phyloP scores from a whole-genome alignment of 2,329 filamentous ascomycete genomes.

The Colletotrichum chlorophyti region DNA sequence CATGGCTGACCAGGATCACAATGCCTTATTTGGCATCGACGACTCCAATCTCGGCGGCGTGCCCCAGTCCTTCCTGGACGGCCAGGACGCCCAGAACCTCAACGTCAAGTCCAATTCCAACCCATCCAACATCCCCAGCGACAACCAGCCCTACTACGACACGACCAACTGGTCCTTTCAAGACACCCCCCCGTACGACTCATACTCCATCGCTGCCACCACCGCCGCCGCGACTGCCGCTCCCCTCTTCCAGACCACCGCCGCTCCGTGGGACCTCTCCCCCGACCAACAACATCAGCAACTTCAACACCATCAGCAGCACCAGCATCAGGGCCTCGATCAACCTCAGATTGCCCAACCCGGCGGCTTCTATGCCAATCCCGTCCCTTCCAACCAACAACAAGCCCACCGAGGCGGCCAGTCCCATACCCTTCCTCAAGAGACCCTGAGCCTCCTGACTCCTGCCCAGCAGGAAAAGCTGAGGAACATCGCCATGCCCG shows the following conservation, averaged over 20 bases:
- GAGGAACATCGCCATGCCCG: conserved; percentile 69
- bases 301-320: conserved; percentile 32
- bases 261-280: conserved; percentile 42
- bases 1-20: conserved; percentile 49
- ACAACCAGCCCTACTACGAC: conserved; percentile 38
- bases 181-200: conserved; percentile 54
- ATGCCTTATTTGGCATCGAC: conserved; percentile 53
- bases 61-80: conserved; percentile 40
- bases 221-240: conserved; percentile 40
- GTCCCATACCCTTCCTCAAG: conserved; percentile 8
- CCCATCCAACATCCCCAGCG: conserved; percentile 30
- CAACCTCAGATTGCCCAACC: conserved; percentile 43
- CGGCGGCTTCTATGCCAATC: conserved; percentile 41
- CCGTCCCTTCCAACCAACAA: conserved; percentile 36
- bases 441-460: conserved; percentile 48
- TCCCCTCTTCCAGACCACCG: conserved; percentile 40
- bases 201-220: conserved; percentile 45
- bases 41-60: conserved; percentile 44
- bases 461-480: conserved; percentile 67
- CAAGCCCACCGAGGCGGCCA: conserved; percentile 31
- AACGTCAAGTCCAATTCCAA: conserved; percentile 29
- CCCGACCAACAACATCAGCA: conserved; percentile 42
- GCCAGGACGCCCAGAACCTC: conserved; percentile 32
- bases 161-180: conserved; percentile 56
- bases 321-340: conserved; percentile 41